These are phyloP conservation scores for Croton setiger DNA, from an alignment of 441 rosid genomes.

Conservation along the genomic window DNA sequence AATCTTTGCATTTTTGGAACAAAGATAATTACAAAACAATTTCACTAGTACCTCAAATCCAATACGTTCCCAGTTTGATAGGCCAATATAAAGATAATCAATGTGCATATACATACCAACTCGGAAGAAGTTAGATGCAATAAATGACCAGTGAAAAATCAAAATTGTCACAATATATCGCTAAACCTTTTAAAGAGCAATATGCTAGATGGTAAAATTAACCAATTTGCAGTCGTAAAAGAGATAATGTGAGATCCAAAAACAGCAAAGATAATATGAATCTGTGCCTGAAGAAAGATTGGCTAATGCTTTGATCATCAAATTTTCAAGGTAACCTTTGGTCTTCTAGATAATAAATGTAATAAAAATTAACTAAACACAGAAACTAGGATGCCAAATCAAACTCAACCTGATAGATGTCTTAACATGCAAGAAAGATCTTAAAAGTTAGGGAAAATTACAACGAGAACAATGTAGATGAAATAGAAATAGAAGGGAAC, in stretches of 20 bases:
- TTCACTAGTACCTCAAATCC: background rate
- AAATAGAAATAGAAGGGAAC: background rate
- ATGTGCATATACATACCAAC: background rate
- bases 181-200: background rate
- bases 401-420: background rate
- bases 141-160: background rate
- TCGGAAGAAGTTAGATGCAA: background rate
- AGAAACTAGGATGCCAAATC: background rate
- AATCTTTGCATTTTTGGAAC: background rate
- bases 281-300: background rate
- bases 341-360: background rate
- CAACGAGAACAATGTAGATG: background rate
- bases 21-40: background rate
- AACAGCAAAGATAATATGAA: background rate
- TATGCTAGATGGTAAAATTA: background rate
- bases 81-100: background rate
- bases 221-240: background rate
- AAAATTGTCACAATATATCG: background rate
- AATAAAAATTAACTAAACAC: background rate
- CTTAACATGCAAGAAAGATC: background rate
- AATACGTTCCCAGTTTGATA: background rate
- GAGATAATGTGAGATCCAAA: background rate
- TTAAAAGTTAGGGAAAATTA: background rate
- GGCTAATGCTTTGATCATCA: background rate
- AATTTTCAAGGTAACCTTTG: background rate